These are phyloP conservation scores for Anastatica hierochuntica DNA, from an alignment of 345 rosid species.

Conservation along the genomic window DNA sequence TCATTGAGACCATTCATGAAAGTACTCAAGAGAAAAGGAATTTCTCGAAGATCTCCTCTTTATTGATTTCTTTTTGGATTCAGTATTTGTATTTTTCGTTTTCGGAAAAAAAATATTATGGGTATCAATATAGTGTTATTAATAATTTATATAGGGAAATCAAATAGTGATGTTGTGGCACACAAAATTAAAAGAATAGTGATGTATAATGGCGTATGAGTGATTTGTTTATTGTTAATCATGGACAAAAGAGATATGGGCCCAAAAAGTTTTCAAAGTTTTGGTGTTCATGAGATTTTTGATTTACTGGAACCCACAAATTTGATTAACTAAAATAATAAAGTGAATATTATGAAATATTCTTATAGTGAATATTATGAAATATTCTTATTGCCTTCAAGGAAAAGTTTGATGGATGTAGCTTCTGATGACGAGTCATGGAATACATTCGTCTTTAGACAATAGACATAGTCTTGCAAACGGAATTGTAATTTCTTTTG, in stretches of 20 bases:
- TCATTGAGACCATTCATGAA: constrained; percentile 44
- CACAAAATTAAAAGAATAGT: too few relatives aligned
- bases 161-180: background rate
- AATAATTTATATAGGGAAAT: background rate
- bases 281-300: constrained; percentile 26
- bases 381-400: constrained; percentile 4
- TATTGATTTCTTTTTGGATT: constrained; percentile 8
- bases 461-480: too few relatives aligned
- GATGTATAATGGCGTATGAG: too few relatives aligned
- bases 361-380: too few relatives aligned
- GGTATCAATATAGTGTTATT: too few relatives aligned
- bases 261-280: constrained; percentile 22
- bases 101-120: background rate
- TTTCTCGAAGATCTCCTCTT: constrained; percentile 54
- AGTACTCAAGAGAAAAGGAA: constrained; percentile 58
- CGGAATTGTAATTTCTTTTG: too few relatives aligned
- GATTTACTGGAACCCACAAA: constrained; percentile 29
- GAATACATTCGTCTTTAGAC: too few relatives aligned
- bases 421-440: too few relatives aligned
- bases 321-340: too few relatives aligned
- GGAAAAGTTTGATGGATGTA: too few relatives aligned
- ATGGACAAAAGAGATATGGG: constrained; percentile 24
- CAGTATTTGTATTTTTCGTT: constrained; percentile 5
- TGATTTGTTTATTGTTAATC: constrained; percentile 11
- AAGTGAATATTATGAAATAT: constrained; percentile 13